Conservation (phyloP, 2,329 filamentous ascomycete species). For the Lecanicillium sp. region DNA sequence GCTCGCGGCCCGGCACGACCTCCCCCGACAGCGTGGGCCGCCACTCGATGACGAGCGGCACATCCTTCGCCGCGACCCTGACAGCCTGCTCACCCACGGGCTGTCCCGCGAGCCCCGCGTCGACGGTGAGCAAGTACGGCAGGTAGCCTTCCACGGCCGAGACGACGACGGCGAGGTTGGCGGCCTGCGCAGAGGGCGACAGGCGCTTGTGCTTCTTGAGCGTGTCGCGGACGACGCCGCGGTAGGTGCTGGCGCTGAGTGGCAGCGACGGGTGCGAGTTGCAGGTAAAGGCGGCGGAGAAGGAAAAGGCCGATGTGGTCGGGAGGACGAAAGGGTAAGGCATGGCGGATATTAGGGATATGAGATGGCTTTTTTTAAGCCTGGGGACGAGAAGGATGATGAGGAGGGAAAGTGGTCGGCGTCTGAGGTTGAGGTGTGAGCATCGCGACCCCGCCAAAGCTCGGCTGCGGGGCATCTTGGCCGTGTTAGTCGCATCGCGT, state of each 20-base stretch:
- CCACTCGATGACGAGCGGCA: conserved; percentile 69
- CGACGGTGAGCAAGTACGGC: conserved; percentile 74
- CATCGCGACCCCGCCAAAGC: conserved; percentile 7
- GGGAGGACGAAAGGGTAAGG: conserved; percentile 84
- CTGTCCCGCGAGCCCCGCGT: conserved; percentile 59
- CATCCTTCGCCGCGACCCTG: conserved; percentile 54
- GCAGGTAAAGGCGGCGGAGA: conserved; percentile 70
- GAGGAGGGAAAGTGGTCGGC: not conserved
- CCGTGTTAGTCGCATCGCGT: not conserved
- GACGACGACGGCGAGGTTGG: conserved; percentile 65
- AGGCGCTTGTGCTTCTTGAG: conserved; percentile 88
- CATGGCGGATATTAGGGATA: too few relatives aligned
- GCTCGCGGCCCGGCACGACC: conserved; percentile 58
- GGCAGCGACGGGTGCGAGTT: conserved; percentile 86
- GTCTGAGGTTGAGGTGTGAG: not conserved
- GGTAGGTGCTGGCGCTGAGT: conserved; percentile 72
- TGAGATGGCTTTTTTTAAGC: not conserved
- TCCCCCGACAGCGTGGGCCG: conserved; percentile 67
- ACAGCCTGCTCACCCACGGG: conserved; percentile 44
- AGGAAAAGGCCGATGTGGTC: conserved; percentile 81
- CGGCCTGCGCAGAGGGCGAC: conserved; percentile 61
- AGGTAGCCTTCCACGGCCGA: conserved; percentile 70
- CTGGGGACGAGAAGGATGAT: not conserved
- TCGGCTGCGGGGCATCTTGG: conserved; percentile 7
- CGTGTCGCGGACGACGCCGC: conserved; percentile 73